phyloP scores from a whole-genome alignment of 169 alveolate species.

The Eimeria nieschulzi region DNA sequence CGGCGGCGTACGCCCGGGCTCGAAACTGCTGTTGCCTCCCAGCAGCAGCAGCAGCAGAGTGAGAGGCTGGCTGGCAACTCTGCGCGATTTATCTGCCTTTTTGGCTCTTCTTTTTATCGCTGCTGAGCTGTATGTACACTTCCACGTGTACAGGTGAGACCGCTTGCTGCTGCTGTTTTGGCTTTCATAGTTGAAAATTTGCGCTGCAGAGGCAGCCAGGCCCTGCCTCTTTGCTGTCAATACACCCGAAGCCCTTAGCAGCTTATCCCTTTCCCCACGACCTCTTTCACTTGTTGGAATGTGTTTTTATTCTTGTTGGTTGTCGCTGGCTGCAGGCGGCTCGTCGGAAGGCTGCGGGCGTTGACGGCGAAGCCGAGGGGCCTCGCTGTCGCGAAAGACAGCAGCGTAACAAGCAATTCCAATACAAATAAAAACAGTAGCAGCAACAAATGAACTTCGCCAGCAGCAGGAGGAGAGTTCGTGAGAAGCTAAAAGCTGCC shows the following conservation, averaged over 20 bases:
- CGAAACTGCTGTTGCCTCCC: not conserved
- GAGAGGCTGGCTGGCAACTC: not conserved
- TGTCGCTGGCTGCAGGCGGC: not conserved
- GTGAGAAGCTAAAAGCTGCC: not conserved
- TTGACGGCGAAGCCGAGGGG: not conserved
- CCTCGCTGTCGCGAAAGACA: not conserved
- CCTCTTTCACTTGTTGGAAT: too few relatives aligned
- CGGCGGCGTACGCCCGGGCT: not conserved
- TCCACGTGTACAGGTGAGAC: not conserved
- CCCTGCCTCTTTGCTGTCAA: too few relatives aligned
- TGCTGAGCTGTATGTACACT: not conserved
- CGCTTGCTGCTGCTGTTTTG: not conserved
- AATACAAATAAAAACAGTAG: not conserved
- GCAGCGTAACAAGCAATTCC: not conserved
- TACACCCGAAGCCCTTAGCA: too few relatives aligned
- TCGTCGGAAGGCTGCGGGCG: not conserved
- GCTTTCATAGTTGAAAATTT: too few relatives aligned
- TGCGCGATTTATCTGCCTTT: slow-evolving; percentile 3
- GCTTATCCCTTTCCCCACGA: too few relatives aligned
- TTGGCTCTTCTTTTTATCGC: not conserved
- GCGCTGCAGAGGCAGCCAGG: too few relatives aligned
- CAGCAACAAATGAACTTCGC: not conserved
- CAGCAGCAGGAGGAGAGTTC: not conserved
- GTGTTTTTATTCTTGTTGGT: not conserved
- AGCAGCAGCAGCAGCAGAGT: slow-evolving; percentile 2